A percentile compares a stretch with the other conserved stretches of the same genome.
These are phyloP conservation scores for Cotoneaster glaucophyllus DNA, from an alignment of 306 rosid genomes.

Conservation along the genomic window DNA sequence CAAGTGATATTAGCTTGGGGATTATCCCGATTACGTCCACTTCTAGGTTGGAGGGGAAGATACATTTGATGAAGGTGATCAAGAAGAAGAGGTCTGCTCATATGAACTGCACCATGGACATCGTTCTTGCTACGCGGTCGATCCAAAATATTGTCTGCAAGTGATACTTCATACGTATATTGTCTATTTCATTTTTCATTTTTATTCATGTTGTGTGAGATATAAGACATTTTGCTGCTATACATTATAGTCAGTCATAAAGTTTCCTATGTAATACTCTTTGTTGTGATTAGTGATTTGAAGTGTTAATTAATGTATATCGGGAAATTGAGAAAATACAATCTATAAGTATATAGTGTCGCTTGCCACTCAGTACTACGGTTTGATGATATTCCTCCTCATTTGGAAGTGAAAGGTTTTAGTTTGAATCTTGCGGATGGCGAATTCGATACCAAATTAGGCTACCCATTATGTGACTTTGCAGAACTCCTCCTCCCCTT, in stretches of 20 bases:
- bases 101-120: conserved; percentile 25
- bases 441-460: too few species aligned
- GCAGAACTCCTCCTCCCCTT: too few species aligned
- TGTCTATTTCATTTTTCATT: background rate
- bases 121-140: conserved; percentile 3
- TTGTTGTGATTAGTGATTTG: background rate
- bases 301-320: background rate
- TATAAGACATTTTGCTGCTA: background rate
- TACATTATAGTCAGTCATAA: background rate
- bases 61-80: conserved; percentile 18
- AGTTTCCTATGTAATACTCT: background rate
- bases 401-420: too few species aligned
- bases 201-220: background rate
- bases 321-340: too few species aligned
- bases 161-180: background rate
- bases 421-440: too few species aligned
- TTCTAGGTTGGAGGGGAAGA: conserved; percentile 22
- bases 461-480: too few species aligned
- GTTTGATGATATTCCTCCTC: too few species aligned
- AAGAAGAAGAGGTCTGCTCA: conserved; percentile 26
- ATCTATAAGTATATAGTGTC: too few species aligned
- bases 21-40: conserved; percentile 2
- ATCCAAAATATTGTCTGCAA: conserved; percentile 21
- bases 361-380: too few species aligned
- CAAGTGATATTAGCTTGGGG: conserved; percentile 14